These are phyloP conservation scores for Tetrahymena malaccensis DNA, from an alignment of 73 alveolate genomes.

Conservation along the genomic window DNA sequence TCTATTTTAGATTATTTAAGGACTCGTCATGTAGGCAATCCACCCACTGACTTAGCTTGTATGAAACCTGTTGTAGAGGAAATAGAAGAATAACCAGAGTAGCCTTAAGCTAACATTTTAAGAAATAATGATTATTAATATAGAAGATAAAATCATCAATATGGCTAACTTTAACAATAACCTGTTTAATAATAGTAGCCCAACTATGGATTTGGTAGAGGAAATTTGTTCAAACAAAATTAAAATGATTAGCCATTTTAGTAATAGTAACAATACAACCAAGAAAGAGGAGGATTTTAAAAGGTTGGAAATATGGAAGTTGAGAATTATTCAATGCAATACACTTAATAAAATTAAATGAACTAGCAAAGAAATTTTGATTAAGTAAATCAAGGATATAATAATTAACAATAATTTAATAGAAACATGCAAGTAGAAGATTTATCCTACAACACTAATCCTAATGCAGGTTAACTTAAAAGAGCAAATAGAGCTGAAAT, in stretches of 20 bases:
- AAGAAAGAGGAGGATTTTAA: neutral
- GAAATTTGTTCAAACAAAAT: neutral
- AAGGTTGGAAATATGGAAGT: neutral
- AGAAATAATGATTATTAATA: neutral
- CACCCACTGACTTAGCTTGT: slow-evolving; percentile 2
- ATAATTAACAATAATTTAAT: neutral
- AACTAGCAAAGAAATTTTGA: neutral
- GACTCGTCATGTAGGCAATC: slow-evolving; percentile 19
- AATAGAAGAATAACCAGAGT: neutral
- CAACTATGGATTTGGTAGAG: neutral
- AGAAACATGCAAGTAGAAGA: neutral
- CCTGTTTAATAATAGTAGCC: neutral
- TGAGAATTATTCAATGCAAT: neutral
- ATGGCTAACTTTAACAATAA: neutral
- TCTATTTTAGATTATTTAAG: slow-evolving; percentile 20
- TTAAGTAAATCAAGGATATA: neutral
- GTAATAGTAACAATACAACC: neutral
- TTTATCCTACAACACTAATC: neutral
- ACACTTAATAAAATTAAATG: neutral
- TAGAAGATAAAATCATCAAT: slow-evolving; percentile 6
- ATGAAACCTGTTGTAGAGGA: slow-evolving; percentile 6
- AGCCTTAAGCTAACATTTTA: neutral
- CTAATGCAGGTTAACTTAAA: neutral
- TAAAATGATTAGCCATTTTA: neutral
- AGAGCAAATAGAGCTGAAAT: neutral